Percentiles rank a stretch among this genome's conserved stretches.
Evolutionary conservation across 495 filamentous ascomycete species (phyloP).

Genomic region (Penicillium macrosclerotiorum): DNA sequence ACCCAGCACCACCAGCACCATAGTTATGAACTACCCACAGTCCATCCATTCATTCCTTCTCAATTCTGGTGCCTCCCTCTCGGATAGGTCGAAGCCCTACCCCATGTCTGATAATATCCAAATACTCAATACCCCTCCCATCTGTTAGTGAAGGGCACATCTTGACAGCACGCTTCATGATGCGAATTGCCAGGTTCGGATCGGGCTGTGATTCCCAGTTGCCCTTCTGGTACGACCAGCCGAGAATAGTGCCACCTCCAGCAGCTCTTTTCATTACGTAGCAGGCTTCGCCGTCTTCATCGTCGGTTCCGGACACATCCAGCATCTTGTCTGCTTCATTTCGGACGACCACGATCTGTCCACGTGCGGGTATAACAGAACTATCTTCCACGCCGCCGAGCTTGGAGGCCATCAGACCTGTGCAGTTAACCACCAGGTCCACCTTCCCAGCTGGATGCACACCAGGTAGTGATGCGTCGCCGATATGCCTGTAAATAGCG

Average conservation of each 20-base stretch:
- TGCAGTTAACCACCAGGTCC: slow-evolving; percentile 75
- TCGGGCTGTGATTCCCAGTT: slow-evolving; percentile 77
- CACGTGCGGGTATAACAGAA: slow-evolving; percentile 66
- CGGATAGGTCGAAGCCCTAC: slow-evolving; percentile 77
- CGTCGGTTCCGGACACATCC: slow-evolving; percentile 66
- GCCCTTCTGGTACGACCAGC: slow-evolving; percentile 73
- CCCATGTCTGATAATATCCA: slow-evolving; percentile 75
- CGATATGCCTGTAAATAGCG: slow-evolving; percentile 59
- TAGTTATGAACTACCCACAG: slow-evolving; percentile 78
- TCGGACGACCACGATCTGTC: slow-evolving; percentile 81
- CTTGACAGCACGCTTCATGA: slow-evolving; percentile 75
- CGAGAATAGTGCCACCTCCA: slow-evolving; percentile 71
- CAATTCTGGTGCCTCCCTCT: slow-evolving; percentile 67
- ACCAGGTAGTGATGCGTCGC: slow-evolving; percentile 50
- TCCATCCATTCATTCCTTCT: slow-evolving; percentile 65
- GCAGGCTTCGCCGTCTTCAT: slow-evolving; percentile 65
- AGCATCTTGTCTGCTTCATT: slow-evolving; percentile 69
- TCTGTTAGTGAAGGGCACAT: slow-evolving; percentile 59
- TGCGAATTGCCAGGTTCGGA: slow-evolving; percentile 68
- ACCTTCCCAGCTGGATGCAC: slow-evolving; percentile 56
- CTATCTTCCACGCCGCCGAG: slow-evolving; percentile 80
- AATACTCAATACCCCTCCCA: slow-evolving; percentile 66
- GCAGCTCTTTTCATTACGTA: slow-evolving; percentile 82
- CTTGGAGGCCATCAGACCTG: slow-evolving; percentile 64
- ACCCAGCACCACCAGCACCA: slow-evolving; percentile 69